Evolutionary conservation across 2,329 filamentous ascomycete species (phyloP).

Genomic region (Zasmidium cellare): DNA sequence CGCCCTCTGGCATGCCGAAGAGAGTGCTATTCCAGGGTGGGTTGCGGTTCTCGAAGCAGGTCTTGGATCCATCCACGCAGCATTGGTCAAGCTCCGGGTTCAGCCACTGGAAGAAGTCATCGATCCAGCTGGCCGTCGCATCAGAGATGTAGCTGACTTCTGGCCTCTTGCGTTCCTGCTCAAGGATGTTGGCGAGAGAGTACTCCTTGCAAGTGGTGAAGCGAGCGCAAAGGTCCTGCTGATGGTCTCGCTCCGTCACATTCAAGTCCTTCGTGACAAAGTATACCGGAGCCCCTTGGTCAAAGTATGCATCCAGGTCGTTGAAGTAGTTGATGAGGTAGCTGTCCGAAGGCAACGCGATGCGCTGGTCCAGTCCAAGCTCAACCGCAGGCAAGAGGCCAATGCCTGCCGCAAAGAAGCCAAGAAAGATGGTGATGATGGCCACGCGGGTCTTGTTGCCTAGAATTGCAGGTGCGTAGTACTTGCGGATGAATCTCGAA

Average conservation of each 20-base stretch:
- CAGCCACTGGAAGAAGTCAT: slow-evolving; percentile 96
- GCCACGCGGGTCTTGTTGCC: slow-evolving; percentile 75
- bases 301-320: slow-evolving; percentile 89
- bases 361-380: slow-evolving; percentile 89
- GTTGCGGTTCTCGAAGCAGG: slow-evolving; percentile 76
- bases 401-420: slow-evolving; percentile 80
- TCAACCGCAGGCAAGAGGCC: slow-evolving; percentile 81
- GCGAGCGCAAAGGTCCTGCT: slow-evolving; percentile 84
- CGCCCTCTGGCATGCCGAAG: slow-evolving; percentile 84
- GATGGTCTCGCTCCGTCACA: slow-evolving; percentile 70
- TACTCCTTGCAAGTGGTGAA: slow-evolving; percentile 85
- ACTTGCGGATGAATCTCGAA: slow-evolving; percentile 85
- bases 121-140: slow-evolving; percentile 90
- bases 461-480: slow-evolving; percentile 80
- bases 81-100: slow-evolving; percentile 76
- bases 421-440: slow-evolving; percentile 80
- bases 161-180: slow-evolving; percentile 88
- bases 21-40: slow-evolving; percentile 89
- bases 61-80: slow-evolving; percentile 62
- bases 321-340: slow-evolving; percentile 97
- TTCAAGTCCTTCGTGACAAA: slow-evolving; percentile 87
- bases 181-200: slow-evolving; percentile 85
- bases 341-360: slow-evolving; percentile 89
- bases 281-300: slow-evolving; percentile 89
- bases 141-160: slow-evolving; percentile 85